Percentiles rank a stretch among this genome's conserved stretches.
Conservation (phyloP, 164 flowering plant genomes). For the Vitis rotundifolia region DNA sequence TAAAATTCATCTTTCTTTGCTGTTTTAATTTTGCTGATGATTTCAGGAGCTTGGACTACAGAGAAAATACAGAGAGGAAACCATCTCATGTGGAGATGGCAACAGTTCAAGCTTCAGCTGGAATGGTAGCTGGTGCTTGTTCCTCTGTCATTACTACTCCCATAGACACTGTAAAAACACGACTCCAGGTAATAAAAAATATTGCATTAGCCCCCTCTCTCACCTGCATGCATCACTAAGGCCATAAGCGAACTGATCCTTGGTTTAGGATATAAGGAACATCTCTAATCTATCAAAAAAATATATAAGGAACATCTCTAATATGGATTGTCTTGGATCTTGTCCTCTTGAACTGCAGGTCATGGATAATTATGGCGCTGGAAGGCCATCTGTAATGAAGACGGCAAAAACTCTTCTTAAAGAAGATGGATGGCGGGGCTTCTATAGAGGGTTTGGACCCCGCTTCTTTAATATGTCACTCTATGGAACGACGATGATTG, state of each 20-base stretch:
- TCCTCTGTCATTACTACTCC: conserved; percentile 84
- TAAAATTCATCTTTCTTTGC: background rate
- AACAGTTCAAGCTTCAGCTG: conserved; percentile 77
- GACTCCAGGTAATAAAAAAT: conserved; percentile 60
- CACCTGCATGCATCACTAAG: no score
- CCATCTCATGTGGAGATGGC: conserved; percentile 79
- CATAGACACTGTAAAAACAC: conserved; percentile 83
- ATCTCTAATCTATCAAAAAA: no score
- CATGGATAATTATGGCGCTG: conserved; percentile 72
- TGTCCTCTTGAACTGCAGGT: conserved; percentile 39
- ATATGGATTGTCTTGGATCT: background rate
- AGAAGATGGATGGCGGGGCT: conserved; percentile 94
- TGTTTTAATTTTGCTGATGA: background rate
- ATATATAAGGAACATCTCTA: no score
- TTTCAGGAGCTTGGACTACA: conserved; percentile 64
- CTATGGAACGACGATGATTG: conserved; percentile 87
- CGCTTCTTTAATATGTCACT: conserved; percentile 89
- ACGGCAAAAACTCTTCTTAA: conserved; percentile 54
- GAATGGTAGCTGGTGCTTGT: conserved; percentile 79
- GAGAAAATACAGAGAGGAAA: conserved; percentile 42
- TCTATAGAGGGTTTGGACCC: conserved; percentile 89
- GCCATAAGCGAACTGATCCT: no score
- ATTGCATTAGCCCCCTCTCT: background rate
- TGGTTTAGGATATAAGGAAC: no score
- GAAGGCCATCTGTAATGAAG: conserved; percentile 75